Conservation (phyloP, 2,329 filamentous ascomycete species). For the Epichloe coenophiala region DNA sequence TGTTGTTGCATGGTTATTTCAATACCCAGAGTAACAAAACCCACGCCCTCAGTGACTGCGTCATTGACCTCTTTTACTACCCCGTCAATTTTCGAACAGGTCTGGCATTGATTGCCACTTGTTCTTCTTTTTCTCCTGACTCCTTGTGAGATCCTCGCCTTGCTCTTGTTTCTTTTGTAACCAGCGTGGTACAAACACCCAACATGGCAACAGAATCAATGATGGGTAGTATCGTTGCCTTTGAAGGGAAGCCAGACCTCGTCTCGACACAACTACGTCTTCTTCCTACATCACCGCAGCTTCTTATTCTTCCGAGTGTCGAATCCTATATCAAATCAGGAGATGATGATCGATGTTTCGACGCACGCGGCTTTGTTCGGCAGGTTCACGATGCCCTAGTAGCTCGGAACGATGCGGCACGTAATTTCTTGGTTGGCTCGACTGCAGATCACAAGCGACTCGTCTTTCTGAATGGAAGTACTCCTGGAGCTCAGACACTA, state of each 20-base stretch:
- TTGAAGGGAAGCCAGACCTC: conserved; percentile 42
- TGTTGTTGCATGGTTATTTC: background rate
- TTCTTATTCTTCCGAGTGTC: conserved; percentile 39
- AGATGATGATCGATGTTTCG: conserved; percentile 9
- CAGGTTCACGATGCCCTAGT: conserved; percentile 36
- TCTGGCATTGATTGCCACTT: background rate
- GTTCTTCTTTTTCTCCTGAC: background rate
- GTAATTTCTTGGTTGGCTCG: conserved; percentile 35
- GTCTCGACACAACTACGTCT: conserved; percentile 47
- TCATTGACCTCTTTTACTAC: background rate
- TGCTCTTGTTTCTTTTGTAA: background rate
- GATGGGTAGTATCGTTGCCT: conserved; percentile 40
- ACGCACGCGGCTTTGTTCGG: conserved; percentile 27
- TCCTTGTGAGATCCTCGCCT: background rate
- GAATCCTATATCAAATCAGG: conserved; percentile 2
- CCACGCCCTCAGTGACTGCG: background rate
- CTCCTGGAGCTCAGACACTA: conserved; percentile 36
- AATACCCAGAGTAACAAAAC: background rate
- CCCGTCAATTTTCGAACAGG: background rate
- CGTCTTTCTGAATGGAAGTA: conserved; percentile 48
- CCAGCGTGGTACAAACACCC: background rate
- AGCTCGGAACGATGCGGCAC: conserved; percentile 33
- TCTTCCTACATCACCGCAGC: conserved; percentile 43
- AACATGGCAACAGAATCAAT: conserved; percentile 8
- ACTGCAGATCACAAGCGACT: conserved; percentile 34